A percentile compares a stretch with the other conserved stretches of the same genome.
Conservation (phyloP, 225 moss, liverwort and hornwort species). For the Polytrichum commune region DNA sequence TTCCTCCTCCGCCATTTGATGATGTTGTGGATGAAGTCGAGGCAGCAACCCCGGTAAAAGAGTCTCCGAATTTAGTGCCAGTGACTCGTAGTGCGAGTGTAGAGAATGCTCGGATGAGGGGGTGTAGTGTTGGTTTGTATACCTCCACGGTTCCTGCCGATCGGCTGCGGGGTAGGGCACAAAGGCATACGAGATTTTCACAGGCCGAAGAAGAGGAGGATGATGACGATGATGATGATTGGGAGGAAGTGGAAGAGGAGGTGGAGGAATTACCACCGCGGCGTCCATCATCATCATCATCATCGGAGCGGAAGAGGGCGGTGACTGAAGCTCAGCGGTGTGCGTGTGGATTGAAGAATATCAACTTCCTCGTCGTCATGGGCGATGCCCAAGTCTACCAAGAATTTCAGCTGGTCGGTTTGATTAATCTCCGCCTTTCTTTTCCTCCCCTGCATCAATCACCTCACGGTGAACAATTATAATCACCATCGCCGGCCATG, state of each 20-base stretch:
- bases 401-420: constrained; percentile 26
- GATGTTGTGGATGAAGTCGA: no score
- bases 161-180: neutral
- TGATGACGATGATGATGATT: neutral
- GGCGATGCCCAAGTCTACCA: constrained; percentile 29
- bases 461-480: neutral
- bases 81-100: no score
- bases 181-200: constrained; percentile 26
- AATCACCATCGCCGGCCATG: neutral
- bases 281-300: no score
- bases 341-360: constrained; percentile 5
- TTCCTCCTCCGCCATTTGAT: no score
- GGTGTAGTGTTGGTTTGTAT: no score
- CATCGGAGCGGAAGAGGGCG: neutral
- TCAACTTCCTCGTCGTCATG: constrained; percentile 25
- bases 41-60: no score
- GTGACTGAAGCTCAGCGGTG: constrained; percentile 6
- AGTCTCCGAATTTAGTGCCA: no score
- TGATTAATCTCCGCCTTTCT: neutral
- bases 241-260: no score
- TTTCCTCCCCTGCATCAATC: no score
- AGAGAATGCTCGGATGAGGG: no score
- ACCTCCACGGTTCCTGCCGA: no score
- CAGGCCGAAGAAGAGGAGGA: neutral
- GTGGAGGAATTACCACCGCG: no score